Evolutionary conservation across 2,329 filamentous ascomycete genomes (phyloP).

Genomic region (Davidsoniella eucalypti): DNA sequence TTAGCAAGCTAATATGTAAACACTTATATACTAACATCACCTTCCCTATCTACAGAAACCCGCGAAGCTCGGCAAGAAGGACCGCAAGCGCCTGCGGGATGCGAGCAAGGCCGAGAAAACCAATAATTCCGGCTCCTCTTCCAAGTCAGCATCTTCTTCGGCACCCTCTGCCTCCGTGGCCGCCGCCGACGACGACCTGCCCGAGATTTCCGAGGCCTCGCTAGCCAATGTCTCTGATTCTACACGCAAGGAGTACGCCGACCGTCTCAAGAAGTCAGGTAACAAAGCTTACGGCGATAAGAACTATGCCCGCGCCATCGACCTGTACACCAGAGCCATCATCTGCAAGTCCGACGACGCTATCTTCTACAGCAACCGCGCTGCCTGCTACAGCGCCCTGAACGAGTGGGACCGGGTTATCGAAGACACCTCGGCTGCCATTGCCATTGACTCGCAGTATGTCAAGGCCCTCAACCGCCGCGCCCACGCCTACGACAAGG

Average conservation of each 20-base stretch:
- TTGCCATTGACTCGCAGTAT: constrained; percentile 87
- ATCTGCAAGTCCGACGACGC: constrained; percentile 95
- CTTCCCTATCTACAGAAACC: constrained; percentile 27
- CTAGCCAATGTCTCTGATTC: constrained; percentile 36
- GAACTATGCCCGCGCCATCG: constrained; percentile 85
- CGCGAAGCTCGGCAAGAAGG: constrained; percentile 72
- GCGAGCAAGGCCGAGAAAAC: constrained; percentile 29
- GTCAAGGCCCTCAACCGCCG: constrained; percentile 95
- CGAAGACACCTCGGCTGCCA: constrained; percentile 87
- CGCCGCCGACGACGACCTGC: constrained; percentile 48
- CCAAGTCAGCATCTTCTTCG: constrained; percentile 6
- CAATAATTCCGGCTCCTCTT: constrained; percentile 4
- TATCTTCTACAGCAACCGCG: constrained; percentile 97
- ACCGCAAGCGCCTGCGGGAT: constrained; percentile 61
- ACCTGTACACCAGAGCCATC: constrained; percentile 89
- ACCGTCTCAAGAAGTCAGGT: constrained; percentile 83
- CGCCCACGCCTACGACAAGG: constrained; percentile 91
- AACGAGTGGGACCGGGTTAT: constrained; percentile 91
- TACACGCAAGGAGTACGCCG: constrained; percentile 72
- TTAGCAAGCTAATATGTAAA: neutral
- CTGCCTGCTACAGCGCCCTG: constrained; percentile 90
- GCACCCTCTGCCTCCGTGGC: constrained; percentile 17
- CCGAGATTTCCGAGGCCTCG: constrained; percentile 45
- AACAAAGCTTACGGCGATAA: constrained; percentile 95
- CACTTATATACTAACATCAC: neutral